Percentiles rank a stretch among this genome's conserved stretches.
Conservation (phyloP, 352 stramenopile genomes). For the Phytophthora vignae region DNA sequence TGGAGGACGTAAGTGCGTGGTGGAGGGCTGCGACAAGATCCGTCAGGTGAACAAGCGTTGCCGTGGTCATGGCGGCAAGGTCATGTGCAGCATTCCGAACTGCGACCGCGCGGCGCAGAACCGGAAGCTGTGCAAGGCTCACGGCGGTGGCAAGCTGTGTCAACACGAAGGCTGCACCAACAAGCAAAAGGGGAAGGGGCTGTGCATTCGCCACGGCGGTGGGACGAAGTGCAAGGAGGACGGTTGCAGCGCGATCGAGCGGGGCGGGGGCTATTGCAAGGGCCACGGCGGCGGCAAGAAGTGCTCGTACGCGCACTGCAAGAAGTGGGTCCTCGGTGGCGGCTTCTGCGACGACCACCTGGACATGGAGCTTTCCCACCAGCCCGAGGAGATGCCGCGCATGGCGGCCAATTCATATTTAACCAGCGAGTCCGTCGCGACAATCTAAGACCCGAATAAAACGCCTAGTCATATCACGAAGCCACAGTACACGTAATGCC, state of each 20-base stretch:
- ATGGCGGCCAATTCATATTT: conserved; percentile 75
- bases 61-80: conserved; percentile 81
- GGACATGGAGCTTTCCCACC: conserved; percentile 66
- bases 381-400: conserved; percentile 63
- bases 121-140: conserved; percentile 85
- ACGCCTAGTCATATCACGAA: background rate
- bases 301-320: conserved; percentile 73
- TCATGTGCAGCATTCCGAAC: conserved; percentile 80
- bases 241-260: conserved; percentile 72
- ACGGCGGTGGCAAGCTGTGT: conserved; percentile 81
- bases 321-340: conserved; percentile 82
- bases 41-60: conserved; percentile 88
- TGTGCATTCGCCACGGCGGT: conserved; percentile 86
- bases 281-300: conserved; percentile 87
- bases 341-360: conserved; percentile 78
- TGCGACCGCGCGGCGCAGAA: conserved; percentile 84
- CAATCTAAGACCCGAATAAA: no score
- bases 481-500: background rate
- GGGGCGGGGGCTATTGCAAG: conserved; percentile 86
- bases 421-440: conserved; percentile 67
- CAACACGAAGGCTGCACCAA: conserved; percentile 79
- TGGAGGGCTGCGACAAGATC: conserved; percentile 88
- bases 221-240: conserved; percentile 79
- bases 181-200: conserved; percentile 86
- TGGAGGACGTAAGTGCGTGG: conserved; percentile 82